Percentiles rank a stretch among this genome's conserved stretches.
Conservation (phyloP, 345 rosid genomes). For the Chamaenerion angustifolium region DNA sequence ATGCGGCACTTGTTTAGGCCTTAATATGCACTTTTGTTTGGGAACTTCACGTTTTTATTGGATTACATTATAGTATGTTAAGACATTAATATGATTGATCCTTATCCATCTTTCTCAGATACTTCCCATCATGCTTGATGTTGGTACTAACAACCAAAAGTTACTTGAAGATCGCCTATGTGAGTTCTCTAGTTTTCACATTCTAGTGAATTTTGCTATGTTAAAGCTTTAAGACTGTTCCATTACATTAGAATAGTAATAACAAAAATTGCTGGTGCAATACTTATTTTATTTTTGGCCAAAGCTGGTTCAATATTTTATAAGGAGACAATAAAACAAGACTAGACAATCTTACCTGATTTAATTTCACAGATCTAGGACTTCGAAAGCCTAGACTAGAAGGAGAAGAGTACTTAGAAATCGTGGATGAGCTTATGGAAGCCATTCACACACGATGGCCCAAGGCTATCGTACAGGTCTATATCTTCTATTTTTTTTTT, state of each 20-base stretch:
- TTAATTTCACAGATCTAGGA: slow-evolving; percentile 60
- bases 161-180: slow-evolving; percentile 80
- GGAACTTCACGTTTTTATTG: background rate
- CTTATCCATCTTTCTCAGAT: slow-evolving; percentile 29
- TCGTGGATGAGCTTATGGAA: slow-evolving; percentile 96
- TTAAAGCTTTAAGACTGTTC: no score
- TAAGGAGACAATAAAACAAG: no score
- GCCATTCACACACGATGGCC: slow-evolving; percentile 92
- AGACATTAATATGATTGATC: slow-evolving; percentile 3
- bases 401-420: slow-evolving; percentile 80
- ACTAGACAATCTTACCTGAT: background rate
- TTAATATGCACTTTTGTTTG: slow-evolving; percentile 1
- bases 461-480: slow-evolving; percentile 89
- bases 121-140: slow-evolving; percentile 91
- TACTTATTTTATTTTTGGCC: no score
- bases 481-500: slow-evolving; percentile 10
- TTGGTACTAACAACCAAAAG: slow-evolving; percentile 87
- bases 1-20: background rate
- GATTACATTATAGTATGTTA: background rate
- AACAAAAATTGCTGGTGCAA: no score
- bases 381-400: slow-evolving; percentile 82
- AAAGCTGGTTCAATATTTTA: no score
- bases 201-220: no score
- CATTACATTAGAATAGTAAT: no score
- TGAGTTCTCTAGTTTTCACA: slow-evolving; percentile 22